Conservation (phyloP, 768 basidiomycete genomes). For the Piloderma croceum region DNA sequence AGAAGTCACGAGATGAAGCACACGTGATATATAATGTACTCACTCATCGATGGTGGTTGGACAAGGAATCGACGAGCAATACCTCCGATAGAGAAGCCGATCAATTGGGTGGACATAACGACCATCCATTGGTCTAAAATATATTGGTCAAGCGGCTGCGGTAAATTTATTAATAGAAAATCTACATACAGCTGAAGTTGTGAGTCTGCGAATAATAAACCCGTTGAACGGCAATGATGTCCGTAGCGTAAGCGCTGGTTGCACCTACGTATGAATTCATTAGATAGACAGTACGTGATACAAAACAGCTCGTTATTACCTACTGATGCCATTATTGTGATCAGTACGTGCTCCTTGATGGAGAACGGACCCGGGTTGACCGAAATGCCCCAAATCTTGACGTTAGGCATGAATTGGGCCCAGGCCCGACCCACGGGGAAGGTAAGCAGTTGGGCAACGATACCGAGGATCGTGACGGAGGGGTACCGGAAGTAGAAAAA, state of each 20-base stretch:
- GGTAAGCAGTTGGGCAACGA: constrained; percentile 42
- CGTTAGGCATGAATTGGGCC: constrained; percentile 34
- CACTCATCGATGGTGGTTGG: constrained; percentile 93
- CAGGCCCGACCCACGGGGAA: constrained; percentile 39
- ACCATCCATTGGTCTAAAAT: constrained; percentile 60
- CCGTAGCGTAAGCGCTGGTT: constrained; percentile 58
- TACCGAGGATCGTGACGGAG: constrained; percentile 34
- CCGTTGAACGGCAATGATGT: constrained; percentile 41
- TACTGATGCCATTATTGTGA: constrained; percentile 35
- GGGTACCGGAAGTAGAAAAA: constrained; percentile 79
- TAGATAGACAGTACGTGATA: no score
- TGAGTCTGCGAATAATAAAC: constrained; percentile 38
- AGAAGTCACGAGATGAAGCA: no score
- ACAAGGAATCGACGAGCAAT: constrained; percentile 86
- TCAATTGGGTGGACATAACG: constrained; percentile 86
- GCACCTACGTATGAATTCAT: constrained; percentile 55
- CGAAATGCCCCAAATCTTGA: constrained; percentile 23
- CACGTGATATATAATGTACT: no score
- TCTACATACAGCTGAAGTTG: constrained; percentile 26
- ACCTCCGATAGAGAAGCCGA: constrained; percentile 91
- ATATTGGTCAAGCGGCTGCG: no score
- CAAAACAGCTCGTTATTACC: no score
- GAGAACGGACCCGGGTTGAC: constrained; percentile 28
- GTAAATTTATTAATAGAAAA: background rate
- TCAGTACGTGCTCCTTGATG: constrained; percentile 42